Evolutionary conservation across 495 filamentous ascomycete species (phyloP).

Genomic region (Penicillium bialowiezense): DNA sequence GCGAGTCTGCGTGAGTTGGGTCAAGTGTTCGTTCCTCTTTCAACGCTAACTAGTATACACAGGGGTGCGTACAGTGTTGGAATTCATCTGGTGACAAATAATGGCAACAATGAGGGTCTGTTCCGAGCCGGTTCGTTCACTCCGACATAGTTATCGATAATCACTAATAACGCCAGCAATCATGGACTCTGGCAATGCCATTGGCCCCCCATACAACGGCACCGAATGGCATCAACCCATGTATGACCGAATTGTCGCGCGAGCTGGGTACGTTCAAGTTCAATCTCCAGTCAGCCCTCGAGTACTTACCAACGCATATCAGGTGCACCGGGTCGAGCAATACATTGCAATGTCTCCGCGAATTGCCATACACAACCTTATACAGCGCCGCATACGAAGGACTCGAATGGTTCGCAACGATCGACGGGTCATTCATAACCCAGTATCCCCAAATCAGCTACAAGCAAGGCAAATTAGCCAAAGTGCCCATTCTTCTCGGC

Average conservation of each 20-base stretch:
- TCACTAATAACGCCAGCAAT: constrained; percentile 44
- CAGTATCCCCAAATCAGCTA: constrained; percentile 40
- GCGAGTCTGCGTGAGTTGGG: constrained; percentile 56
- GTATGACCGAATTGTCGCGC: constrained; percentile 36
- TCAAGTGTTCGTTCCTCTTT: neutral
- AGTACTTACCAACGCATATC: neutral
- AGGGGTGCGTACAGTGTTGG: constrained; percentile 40
- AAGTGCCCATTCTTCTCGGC: constrained; percentile 46
- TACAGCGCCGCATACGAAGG: constrained; percentile 49
- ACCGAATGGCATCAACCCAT: constrained; percentile 42
- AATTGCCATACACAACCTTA: constrained; percentile 52
- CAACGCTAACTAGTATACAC: neutral
- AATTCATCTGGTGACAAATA: constrained; percentile 33
- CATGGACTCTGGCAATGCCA: constrained; percentile 62
- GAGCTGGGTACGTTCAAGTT: constrained; percentile 20
- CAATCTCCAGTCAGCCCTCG: too few species aligned
- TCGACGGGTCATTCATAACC: constrained; percentile 52
- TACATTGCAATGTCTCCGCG: constrained; percentile 62
- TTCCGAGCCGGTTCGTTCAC: constrained; percentile 30
- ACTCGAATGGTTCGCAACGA: constrained; percentile 39
- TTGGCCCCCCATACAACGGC: constrained; percentile 38
- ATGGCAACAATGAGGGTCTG: constrained; percentile 34
- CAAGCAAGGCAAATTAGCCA: constrained; percentile 30
- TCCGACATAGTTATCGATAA: neutral
- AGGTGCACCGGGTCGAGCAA: constrained; percentile 57